These are phyloP conservation scores for Primulina tabacum DNA, from an alignment of 257 asterid genomes.

Conservation along the genomic window DNA sequence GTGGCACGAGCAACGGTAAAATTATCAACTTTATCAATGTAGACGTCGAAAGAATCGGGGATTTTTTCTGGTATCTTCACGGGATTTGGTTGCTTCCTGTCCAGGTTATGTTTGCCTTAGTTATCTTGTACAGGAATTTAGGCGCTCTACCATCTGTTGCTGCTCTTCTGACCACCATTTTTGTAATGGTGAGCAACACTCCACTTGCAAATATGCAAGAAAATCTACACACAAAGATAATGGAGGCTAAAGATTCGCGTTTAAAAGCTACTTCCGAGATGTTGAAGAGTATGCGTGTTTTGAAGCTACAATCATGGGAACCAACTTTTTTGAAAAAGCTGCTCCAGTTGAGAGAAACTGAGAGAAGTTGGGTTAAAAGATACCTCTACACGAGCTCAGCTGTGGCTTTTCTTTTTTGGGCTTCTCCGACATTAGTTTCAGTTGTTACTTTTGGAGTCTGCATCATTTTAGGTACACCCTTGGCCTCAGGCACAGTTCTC, in stretches of 20 bases:
- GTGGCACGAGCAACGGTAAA: conserved; percentile 57
- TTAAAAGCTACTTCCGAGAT: conserved; percentile 75
- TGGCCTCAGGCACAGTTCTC: conserved; percentile 70
- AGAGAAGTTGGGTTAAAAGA: conserved; percentile 51
- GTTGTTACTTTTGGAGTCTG: conserved; percentile 76
- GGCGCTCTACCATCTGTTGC: conserved; percentile 71
- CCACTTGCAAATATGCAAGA: conserved; percentile 79
- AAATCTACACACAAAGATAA: conserved; percentile 53
- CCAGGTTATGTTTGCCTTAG: conserved; percentile 61
- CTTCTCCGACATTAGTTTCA: conserved; percentile 77
- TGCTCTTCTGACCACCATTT: conserved; percentile 61
- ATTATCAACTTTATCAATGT: conserved; percentile 63
- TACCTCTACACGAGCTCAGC: conserved; percentile 70
- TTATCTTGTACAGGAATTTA: conserved; percentile 58
- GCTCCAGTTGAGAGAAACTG: conserved; percentile 57
- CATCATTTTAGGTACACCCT: conserved; percentile 52
- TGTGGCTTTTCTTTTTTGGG: conserved; percentile 80
- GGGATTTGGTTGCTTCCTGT: conserved; percentile 80
- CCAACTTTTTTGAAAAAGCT: conserved; percentile 47
- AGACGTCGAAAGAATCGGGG: conserved; percentile 87
- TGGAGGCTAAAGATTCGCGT: conserved; percentile 79
- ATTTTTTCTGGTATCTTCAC: conserved; percentile 68
- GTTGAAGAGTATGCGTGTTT: conserved; percentile 68
- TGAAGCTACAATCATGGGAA: conserved; percentile 87
- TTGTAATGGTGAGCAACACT: conserved; percentile 78